These are phyloP conservation scores for Mucor plumbeus DNA, from an alignment of 371 early-diverging fungal species.

Conservation along the genomic window DNA sequence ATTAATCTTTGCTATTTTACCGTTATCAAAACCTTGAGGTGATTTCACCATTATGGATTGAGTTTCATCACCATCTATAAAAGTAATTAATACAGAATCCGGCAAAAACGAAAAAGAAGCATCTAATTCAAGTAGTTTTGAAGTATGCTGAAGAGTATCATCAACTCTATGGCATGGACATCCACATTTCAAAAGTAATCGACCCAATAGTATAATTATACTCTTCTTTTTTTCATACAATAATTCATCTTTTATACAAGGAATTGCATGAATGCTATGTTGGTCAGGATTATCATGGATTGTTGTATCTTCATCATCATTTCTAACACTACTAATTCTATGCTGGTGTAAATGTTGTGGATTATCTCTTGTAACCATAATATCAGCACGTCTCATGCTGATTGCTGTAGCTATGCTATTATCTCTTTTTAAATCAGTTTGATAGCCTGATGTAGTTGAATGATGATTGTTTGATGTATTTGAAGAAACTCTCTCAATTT, in stretches of 20 bases:
- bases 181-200: slow-evolving; percentile 44
- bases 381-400: slow-evolving; percentile 32
- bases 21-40: slow-evolving; percentile 43
- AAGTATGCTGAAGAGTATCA: slow-evolving; percentile 41
- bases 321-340: slow-evolving; percentile 3
- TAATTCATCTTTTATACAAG: slow-evolving; percentile 10
- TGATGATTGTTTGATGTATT: not conserved
- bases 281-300: not conserved
- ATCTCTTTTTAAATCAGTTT: slow-evolving; percentile 14
- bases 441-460: slow-evolving; percentile 2
- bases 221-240: slow-evolving; percentile 41
- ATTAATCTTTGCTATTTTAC: slow-evolving; percentile 44
- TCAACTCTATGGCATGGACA: slow-evolving; percentile 54
- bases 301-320: slow-evolving; percentile 11
- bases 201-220: slow-evolving; percentile 36
- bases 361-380: slow-evolving; percentile 34
- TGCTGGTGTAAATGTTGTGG: slow-evolving; percentile 32
- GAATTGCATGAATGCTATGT: not conserved
- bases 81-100: slow-evolving; percentile 45
- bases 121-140: slow-evolving; percentile 31
- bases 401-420: slow-evolving; percentile 35
- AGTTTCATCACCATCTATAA: slow-evolving; percentile 20
- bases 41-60: slow-evolving; percentile 51
- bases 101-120: slow-evolving; percentile 48
- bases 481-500: not conserved